These are phyloP conservation scores for Pythium aquatile DNA, from an alignment of 352 stramenopile species.

Conservation along the genomic window DNA sequence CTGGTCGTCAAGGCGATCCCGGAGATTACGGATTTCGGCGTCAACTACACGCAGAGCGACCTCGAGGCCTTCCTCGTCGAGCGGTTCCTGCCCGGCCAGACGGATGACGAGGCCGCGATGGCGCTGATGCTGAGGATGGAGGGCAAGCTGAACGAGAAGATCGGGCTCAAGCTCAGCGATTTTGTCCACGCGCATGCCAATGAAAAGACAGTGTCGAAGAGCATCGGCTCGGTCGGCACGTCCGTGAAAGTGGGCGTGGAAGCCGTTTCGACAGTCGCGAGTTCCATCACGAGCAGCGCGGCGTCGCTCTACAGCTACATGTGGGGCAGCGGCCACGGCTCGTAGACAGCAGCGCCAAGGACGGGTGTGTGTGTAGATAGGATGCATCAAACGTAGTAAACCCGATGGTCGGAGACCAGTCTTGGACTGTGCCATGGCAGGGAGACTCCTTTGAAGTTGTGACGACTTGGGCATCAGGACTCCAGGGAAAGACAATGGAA, in stretches of 20 bases:
- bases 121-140: slow-evolving; percentile 84
- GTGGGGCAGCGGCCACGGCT: slow-evolving; percentile 39
- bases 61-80: slow-evolving; percentile 84
- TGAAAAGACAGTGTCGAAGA: slow-evolving; percentile 83
- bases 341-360: background rate
- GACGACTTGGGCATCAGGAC: too few relatives aligned
- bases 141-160: slow-evolving; percentile 85
- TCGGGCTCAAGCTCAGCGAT: slow-evolving; percentile 81
- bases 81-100: slow-evolving; percentile 77
- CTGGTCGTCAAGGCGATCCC: slow-evolving; percentile 79
- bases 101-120: slow-evolving; percentile 77
- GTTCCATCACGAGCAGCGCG: slow-evolving; percentile 65
- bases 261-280: slow-evolving; percentile 77
- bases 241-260: slow-evolving; percentile 83
- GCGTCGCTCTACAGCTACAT: slow-evolving; percentile 88
- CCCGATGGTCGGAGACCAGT: too few relatives aligned
- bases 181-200: slow-evolving; percentile 86
- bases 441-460: too few relatives aligned
- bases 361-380: background rate
- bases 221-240: slow-evolving; percentile 74
- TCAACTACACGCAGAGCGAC: slow-evolving; percentile 85
- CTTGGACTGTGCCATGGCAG: too few relatives aligned
- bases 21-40: slow-evolving; percentile 83
- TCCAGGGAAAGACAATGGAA: too few relatives aligned
- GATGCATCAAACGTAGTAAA: background rate